Percentiles rank a stretch among this genome's conserved stretches.
Conservation (phyloP, 2,329 filamentous ascomycete species). For the Teratosphaeria destructans region DNA sequence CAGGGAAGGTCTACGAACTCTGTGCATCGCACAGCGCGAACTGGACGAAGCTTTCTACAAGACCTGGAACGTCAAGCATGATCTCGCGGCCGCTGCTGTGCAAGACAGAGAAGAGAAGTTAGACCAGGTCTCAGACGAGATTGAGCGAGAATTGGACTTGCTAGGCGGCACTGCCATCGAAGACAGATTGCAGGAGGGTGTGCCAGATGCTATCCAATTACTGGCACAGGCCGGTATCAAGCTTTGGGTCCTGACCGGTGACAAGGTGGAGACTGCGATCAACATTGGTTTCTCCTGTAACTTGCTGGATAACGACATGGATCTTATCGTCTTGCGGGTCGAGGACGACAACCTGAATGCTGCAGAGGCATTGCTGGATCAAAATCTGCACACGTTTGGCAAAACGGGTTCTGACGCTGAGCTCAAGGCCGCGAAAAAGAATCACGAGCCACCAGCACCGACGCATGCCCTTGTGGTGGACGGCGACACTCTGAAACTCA, state of each 20-base stretch:
- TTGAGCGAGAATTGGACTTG: slow-evolving; percentile 80
- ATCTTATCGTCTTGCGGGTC: slow-evolving; percentile 80
- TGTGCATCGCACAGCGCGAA: slow-evolving; percentile 82
- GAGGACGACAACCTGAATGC: slow-evolving; percentile 58
- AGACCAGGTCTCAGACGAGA: slow-evolving; percentile 77
- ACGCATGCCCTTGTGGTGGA: slow-evolving; percentile 94
- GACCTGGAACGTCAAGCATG: slow-evolving; percentile 76
- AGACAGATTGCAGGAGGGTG: slow-evolving; percentile 90
- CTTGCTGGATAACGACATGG: slow-evolving; percentile 94
- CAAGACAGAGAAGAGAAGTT: slow-evolving; percentile 85
- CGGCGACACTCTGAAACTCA: slow-evolving; percentile 82
- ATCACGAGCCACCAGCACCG: slow-evolving; percentile 73
- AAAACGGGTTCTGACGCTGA: slow-evolving; percentile 81
- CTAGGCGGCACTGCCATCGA: slow-evolving; percentile 94
- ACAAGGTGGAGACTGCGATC: slow-evolving; percentile 98
- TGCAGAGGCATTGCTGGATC: slow-evolving; percentile 63
- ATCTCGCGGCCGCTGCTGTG: slow-evolving; percentile 73
- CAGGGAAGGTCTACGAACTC: slow-evolving; percentile 82
- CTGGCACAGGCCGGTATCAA: slow-evolving; percentile 93
- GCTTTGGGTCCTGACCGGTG: slow-evolving; percentile 93
- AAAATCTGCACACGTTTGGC: slow-evolving; percentile 60
- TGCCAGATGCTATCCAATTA: slow-evolving; percentile 87
- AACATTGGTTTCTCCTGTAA: slow-evolving; percentile 99
- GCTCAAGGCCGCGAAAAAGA: slow-evolving; percentile 63
- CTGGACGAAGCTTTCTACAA: slow-evolving; percentile 74